Base-by-base conservation (phyloP, 768 basidiomycete genomes). In the Lentinula guzmanii region DNA sequence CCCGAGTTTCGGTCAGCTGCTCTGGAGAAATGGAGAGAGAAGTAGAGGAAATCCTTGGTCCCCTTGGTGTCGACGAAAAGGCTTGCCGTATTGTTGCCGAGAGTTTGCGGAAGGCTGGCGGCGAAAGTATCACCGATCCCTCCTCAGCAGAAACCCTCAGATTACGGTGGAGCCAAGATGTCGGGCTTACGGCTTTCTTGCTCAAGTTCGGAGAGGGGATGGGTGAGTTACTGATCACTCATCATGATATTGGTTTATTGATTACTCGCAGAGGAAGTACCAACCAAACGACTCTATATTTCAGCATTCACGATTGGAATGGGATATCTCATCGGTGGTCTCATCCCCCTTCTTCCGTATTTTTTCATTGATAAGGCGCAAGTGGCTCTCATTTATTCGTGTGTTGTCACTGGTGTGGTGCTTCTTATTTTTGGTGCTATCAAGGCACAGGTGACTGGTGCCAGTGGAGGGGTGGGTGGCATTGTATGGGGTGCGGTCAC, bases 21-120 rank as follows among this genome's bases (percentile, higher is more conserved):
- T 84, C 86, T 8, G 94, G 94, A 53, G 95, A 98, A 78, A 90
- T 98, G 85, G 95, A 98, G 75, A 86, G 96, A 48, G 97, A 98
- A 70, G 94, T 98, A 1, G 79, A 86, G 60, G 90, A 85, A 42
- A 83, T 99, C 1, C 86, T 98, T 5, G 91, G 89, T 3, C 91
- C 93, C 0, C 81, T 96, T 45, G 97, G 97, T 43, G 86, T 99
- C 28, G 91, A 96, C 64, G 90, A 93, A 67, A 79, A 79, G 55
- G 82, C 91, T 9, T 93, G 90, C 63, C 79, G 85, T 13, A 82
- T 86, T 4, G 91, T 99, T 18, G 91, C 95, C 1, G 80, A 84
- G 62, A 84, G 82, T 65, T 77, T 99, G 50, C 77, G 87, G 39
- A 83, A 87, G 31, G 82, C 85, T 46, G 91, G 93, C 69, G 76